Evolutionary conservation across 2,329 filamentous ascomycete species (phyloP).

Genomic region (Blastomyces silverae): DNA sequence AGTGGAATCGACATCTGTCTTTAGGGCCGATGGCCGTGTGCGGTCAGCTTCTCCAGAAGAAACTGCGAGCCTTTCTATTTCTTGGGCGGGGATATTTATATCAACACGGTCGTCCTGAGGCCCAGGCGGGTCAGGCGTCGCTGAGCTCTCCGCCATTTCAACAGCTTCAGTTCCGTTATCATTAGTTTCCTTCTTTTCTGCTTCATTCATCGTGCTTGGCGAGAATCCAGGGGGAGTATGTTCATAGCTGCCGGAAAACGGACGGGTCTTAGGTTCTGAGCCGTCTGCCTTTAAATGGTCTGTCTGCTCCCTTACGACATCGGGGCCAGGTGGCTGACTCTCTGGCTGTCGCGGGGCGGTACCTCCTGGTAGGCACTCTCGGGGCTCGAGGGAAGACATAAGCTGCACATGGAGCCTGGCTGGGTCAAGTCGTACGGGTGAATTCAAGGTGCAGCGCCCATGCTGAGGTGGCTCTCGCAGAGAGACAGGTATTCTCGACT

Average conservation of each 20-base stretch:
- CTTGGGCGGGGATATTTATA: slow-evolving; percentile 1
- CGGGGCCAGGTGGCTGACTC: slow-evolving; percentile 1
- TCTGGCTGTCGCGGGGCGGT: slow-evolving; percentile 4
- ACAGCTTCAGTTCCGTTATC: not conserved
- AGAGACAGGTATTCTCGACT: not conserved
- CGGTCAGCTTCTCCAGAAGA: slow-evolving; percentile 12
- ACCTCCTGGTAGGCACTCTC: slow-evolving; percentile 8
- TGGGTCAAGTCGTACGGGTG: not conserved
- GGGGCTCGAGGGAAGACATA: slow-evolving; percentile 17
- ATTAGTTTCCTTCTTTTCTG: slow-evolving; percentile 2
- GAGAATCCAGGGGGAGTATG: not conserved
- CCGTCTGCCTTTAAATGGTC: not conserved
- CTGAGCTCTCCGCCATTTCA: not conserved
- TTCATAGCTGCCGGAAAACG: slow-evolving; percentile 7
- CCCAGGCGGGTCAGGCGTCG: not conserved
- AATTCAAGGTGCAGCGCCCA: slow-evolving; percentile 10
- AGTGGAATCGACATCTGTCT: slow-evolving; percentile 18
- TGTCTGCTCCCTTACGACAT: not conserved
- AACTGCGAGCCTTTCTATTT: slow-evolving; percentile 15
- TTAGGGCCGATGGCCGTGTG: slow-evolving; percentile 11
- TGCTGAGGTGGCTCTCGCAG: slow-evolving; percentile 11
- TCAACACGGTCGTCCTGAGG: slow-evolving; percentile 1
- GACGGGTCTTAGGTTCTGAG: slow-evolving; percentile 20
- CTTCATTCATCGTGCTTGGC: slow-evolving; percentile 16
- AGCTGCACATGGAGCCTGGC: slow-evolving; percentile 17